Evolutionary conservation across 352 stramenopile genomes (phyloP).

Genomic region (Phytophthora pisi): DNA sequence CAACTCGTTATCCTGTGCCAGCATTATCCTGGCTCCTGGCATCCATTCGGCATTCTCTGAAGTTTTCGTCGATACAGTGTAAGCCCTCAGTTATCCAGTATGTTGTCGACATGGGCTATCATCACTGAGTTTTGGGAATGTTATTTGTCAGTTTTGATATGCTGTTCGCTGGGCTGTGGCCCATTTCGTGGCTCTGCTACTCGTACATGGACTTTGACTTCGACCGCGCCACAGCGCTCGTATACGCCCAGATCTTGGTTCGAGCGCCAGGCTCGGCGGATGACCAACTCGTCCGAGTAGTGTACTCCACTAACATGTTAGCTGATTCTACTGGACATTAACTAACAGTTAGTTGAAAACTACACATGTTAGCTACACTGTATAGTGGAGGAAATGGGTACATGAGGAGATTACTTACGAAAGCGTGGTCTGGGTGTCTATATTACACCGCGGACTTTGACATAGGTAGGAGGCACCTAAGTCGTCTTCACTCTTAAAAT

Average conservation of each 20-base stretch:
- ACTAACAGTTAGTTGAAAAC: too few species aligned
- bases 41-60: constrained; percentile 24
- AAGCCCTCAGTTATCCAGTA: not conserved
- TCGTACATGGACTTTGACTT: constrained; percentile 22
- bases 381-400: too few species aligned
- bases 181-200: constrained; percentile 25
- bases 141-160: constrained; percentile 17
- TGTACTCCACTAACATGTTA: too few species aligned
- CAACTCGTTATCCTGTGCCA: constrained; percentile 19
- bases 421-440: too few species aligned
- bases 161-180: constrained; percentile 22
- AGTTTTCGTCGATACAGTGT: constrained; percentile 25
- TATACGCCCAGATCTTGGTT: constrained; percentile 12
- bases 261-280: constrained; percentile 16
- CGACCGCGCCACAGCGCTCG: constrained; percentile 13
- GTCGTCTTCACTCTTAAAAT: too few species aligned
- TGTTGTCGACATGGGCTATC: too few species aligned
- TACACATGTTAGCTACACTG: too few species aligned
- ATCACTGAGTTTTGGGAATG: too few species aligned
- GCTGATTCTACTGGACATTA: too few species aligned
- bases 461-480: too few species aligned
- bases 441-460: too few species aligned
- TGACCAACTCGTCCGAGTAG: constrained; percentile 19
- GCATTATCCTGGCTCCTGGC: constrained; percentile 10
- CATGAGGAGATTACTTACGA: too few species aligned